phyloP scores from a whole-genome alignment of 495 filamentous ascomycete species.

The Aspergillus biplanus region DNA sequence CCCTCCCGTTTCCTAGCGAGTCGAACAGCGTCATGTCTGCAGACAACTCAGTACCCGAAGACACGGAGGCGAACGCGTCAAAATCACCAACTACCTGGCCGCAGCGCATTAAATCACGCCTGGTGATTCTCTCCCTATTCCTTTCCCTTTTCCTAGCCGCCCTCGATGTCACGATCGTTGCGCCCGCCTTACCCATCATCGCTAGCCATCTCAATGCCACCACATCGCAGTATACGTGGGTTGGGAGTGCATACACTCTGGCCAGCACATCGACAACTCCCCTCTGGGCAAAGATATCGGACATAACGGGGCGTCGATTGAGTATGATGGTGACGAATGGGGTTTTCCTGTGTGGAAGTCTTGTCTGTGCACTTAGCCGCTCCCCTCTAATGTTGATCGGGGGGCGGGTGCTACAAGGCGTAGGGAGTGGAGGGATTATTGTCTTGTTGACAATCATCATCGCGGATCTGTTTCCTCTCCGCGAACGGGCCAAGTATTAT shows the following conservation, averaged over 20 bases:
- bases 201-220: constrained; percentile 54
- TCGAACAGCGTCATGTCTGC: background rate
- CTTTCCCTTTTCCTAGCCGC: constrained; percentile 9
- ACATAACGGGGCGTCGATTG: constrained; percentile 77
- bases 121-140: background rate
- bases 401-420: constrained; percentile 39
- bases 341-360: constrained; percentile 69
- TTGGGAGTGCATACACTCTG: constrained; percentile 61
- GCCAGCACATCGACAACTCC: constrained; percentile 62
- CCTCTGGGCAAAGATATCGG: constrained; percentile 68
- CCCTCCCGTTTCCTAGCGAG: background rate
- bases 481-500: constrained; percentile 38
- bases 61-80: background rate
- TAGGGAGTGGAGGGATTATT: constrained; percentile 39
- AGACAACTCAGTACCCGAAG: background rate
- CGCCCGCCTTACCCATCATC: constrained; percentile 53
- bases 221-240: constrained; percentile 63
- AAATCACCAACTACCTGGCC: background rate
- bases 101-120: background rate
- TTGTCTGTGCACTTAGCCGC: constrained; percentile 57
- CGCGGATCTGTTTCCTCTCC: constrained; percentile 43
- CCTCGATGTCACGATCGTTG: constrained; percentile 48
- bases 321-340: constrained; percentile 63
- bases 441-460: constrained; percentile 32
- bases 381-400: constrained; percentile 51